Evolutionary conservation across 495 filamentous ascomycete genomes (phyloP), one percentile per base, ranked within the genome.

Genomic region (Penicillium cinerascens): DNA sequence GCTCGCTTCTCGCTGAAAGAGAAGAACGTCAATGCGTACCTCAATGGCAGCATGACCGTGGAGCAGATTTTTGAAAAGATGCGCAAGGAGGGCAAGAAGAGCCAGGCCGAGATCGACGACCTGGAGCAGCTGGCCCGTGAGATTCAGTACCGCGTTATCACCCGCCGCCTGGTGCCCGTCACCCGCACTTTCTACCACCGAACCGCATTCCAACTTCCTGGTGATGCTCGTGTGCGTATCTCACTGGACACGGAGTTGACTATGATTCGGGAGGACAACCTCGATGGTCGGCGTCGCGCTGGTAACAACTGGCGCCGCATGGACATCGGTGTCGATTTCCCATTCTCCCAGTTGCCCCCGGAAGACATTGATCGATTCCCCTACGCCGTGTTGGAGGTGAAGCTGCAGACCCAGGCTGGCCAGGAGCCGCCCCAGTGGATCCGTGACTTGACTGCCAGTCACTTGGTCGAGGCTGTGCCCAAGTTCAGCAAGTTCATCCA

Each of bases 401-500:
- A 99, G 76, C 79, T 99, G 22, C 95, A 97, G 71, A 99, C 95
- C 2, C 91, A 96, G 69, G 85, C 87, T 27, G 93, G 95, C n/a
- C 92, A 97, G 68, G 91, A 96, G 61, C 93, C 95, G 20, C 93
- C 93, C 0, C 85, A 92, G 61, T 99, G 93, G 93, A 92, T 97
- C 50, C 85, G 89, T 10, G 90, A 96, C 57, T 77, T 99, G 38
- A 93, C 88, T 20, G 80, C 89, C 15, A 93, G 88, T 59, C 93
- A 99, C 68, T 80, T 99, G 21, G 93, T 99, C 13, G 93, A 99
- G 68, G 93, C 95, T 1, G 92, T 97, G 1, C 93, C 93, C 44
- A 99, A 99, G 65, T 99, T 96, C 76, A 96, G 91, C 60, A 99
- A 99, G 73, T 99, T 97, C 70, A 99, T 99, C 53, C 93, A 99